Evolutionary conservation across 495 filamentous ascomycete species (phyloP).

Genomic region (Eremomyces bilateralis): DNA sequence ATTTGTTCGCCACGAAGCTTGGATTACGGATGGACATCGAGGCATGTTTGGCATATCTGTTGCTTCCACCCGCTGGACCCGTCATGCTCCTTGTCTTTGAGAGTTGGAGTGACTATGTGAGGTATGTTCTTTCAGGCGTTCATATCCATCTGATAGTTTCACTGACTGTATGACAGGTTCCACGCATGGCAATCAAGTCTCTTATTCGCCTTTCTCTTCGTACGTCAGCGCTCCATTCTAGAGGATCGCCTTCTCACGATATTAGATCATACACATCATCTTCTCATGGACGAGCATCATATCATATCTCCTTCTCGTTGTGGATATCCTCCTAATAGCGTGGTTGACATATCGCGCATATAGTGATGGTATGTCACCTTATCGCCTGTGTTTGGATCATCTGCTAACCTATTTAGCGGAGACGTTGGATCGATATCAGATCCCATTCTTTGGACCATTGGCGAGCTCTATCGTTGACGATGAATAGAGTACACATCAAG

Average conservation of each 20-base stretch:
- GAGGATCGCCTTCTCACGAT: conserved; percentile 4
- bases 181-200: conserved; percentile 91
- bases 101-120: conserved; percentile 88
- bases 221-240: conserved; percentile 19
- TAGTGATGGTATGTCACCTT: conserved; percentile 50
- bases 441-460: conserved; percentile 68
- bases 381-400: no score
- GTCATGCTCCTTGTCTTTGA: conserved; percentile 71
- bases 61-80: conserved; percentile 67
- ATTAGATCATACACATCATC: conserved; percentile 51
- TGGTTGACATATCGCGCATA: conserved; percentile 65
- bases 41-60: conserved; percentile 75
- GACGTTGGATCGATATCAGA: conserved; percentile 74
- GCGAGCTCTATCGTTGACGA: conserved; percentile 85
- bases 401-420: conserved; percentile 33
- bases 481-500: conserved; percentile 45
- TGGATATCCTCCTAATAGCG: conserved; percentile 54
- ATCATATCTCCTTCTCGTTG: conserved; percentile 60
- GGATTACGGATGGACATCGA: conserved; percentile 55
- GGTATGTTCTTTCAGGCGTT: no score
- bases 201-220: conserved; percentile 67
- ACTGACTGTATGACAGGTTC: no score
- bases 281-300: conserved; percentile 67
- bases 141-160: no score
- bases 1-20: conserved; percentile 51